Base-by-base conservation (phyloP, 176 grass and related monocot genomes). In the Miscanthus lutarioriparius region DNA sequence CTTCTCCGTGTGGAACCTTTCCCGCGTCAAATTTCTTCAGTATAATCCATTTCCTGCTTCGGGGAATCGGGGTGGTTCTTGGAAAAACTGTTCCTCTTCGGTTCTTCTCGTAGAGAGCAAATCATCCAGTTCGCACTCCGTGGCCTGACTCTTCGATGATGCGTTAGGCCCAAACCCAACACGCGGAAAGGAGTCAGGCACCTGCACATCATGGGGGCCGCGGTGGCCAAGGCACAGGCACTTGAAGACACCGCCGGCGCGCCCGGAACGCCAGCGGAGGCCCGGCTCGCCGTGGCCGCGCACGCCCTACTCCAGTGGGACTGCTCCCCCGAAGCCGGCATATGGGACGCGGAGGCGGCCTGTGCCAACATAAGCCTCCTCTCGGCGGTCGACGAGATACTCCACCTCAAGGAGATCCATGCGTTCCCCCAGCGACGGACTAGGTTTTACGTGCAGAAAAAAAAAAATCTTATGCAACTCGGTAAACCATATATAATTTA, bases 321-420 rank as follows among this genome's bases (percentile, higher is more conserved):
- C 28, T 3, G 28, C 64, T n/a, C 73, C 8, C 17, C 51, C 64
- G n/a, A 4, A 4, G 49, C 17, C 39, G 38, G 49, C 20, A 16
- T 87, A 71, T 83, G 86, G 80, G 64, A 77, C 15, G 51, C 64
- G 0, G 64, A 82, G 0, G 80, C 64, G 7, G 27, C n/a, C 38
- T 87, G 51, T 64, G 28, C 17, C 80, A 64, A 61, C 28, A 0
- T 4, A n/a, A 43, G 53, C 30, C 51, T 82, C 85, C 70, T 87
- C 85, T 17, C 62, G 26, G 62, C 62, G 5, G 36, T 82, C 19
- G 71, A 87, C 37, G 78, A 87, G 47, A 59, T 81, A 36, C 0
- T 75, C 3, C 47, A 33, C 35, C 85, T 87, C 70, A 74, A n/a
- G 61, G 85, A 75, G 78, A 81, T 8, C 61, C 45, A 69, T 8